Base-by-base conservation (phyloP, 225 moss, liverwort and hornwort genomes). In the Physcomitrellopsis africana region DNA sequence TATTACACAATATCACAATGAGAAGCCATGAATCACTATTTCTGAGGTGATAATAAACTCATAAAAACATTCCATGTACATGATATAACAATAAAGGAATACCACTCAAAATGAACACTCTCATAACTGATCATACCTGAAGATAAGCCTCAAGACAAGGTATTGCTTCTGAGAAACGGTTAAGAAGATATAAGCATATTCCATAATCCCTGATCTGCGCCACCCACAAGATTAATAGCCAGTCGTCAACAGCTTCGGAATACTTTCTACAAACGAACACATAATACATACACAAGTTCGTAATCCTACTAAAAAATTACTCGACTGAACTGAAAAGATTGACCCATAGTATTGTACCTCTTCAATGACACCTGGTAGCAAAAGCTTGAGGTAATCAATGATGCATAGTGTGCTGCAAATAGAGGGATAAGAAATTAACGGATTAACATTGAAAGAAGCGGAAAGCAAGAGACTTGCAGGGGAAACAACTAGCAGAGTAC, bases 111-210 rank as follows among this genome's bases (percentile, higher is more conserved):
- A 58, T 3, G 44, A 9, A 46, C 23, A 57, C 60, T 46, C 27
- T 56, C 54, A 32, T 42, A 60, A 55, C 51, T 42, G 13, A 22
- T 11, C 72, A 64, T 75, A 86, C 86, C 86, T 86, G 81, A 63
- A 89, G 74, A 63, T 86, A 89, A 72, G 77, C 79, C 72, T 89
- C 89, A 29, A 86, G 78, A 15, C 84, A 89, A 18, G 89, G 86
- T 44, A 89, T 86, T 65, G 89, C 89, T 51, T 89, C 89, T 27
- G 86, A 82, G 66, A 89, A 89, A 32, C 89, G 89, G 43, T 84
- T 86, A 55, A 89, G 74, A 20, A 89, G 77, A 73, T 84, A 89
- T 0, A 89, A 42, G 52, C 89, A 89, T 53, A 89, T 84, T 37
- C 89, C 89, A 51, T 89, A 86, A 56, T 89, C 89, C 75, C 86